These are phyloP conservation scores for Calonectria naviculata DNA, from an alignment of 2,329 filamentous ascomycete species.

Conservation along the genomic window DNA sequence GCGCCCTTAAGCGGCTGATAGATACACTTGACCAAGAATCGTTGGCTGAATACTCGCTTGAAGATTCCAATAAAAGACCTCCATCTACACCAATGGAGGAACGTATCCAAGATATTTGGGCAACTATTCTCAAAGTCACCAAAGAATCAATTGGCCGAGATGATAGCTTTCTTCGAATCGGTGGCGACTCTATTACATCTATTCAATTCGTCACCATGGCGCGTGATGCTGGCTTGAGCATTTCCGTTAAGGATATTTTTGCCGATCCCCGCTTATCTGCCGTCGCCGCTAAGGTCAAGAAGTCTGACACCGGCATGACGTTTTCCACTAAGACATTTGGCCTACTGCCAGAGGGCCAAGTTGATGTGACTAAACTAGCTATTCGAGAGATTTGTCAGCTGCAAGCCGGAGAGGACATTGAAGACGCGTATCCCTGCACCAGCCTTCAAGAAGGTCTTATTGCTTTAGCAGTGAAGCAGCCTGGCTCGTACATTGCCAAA, in stretches of 20 bases:
- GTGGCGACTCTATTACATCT: not conserved
- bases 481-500: conserved; percentile 21
- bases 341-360: not conserved
- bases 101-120: not conserved
- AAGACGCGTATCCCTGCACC: conserved; percentile 50
- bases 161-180: conserved; percentile 6
- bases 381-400: not conserved
- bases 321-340: not conserved
- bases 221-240: not conserved
- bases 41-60: not conserved
- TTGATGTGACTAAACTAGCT: not conserved
- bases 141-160: not conserved
- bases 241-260: conserved; percentile 5
- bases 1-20: not conserved
- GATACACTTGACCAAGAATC: not conserved
- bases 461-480: conserved; percentile 22
- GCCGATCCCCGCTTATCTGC: not conserved
- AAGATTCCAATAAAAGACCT: not conserved
- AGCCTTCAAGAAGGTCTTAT: conserved; percentile 50
- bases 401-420: conserved; percentile 18
- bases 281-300: not conserved
- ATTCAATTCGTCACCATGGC: not conserved
- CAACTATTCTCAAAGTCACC: not conserved
- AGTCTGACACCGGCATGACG: not conserved
- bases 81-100: not conserved